Base-by-base conservation (phyloP, 2,329 filamentous ascomycete genomes). In the Myriosclerotinia duriaeana region DNA sequence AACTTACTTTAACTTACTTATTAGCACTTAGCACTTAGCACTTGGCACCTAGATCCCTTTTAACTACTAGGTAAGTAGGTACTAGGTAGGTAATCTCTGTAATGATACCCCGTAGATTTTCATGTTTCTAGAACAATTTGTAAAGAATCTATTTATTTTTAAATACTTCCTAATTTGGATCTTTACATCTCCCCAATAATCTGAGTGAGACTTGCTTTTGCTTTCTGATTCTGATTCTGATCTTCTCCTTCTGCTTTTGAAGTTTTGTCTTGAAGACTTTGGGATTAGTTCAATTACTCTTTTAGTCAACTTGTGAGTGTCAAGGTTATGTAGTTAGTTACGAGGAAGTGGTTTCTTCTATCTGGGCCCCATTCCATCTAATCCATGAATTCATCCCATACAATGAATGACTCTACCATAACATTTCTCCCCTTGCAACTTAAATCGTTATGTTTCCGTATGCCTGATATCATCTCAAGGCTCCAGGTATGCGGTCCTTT, bases 71-170 rank as follows among this genome's bases (percentile, higher is more conserved):
- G n/a, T n/a, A n/a, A n/a, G n/a, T n/a, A n/a, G n/a, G n/a, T n/a
- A n/a, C n/a, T n/a, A n/a, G 15, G 42, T 12, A 44, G 42, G 38
- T n/a, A 26, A 38, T 58, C 12, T 42, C 15, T 42, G 40, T 15
- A 20, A 30, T 17, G n/a, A 20, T 64, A 56, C 61, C 52, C 53
- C 60, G 22, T 46, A 36, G 40, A 64, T 34, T 64, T 36, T 46
- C 61, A 64, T 58, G 62, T 64, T 64, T 58, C 62, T 58, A 64
- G 62, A 64, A 64, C 50, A 36, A 56, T 50, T 40, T 17, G 11
- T 22, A 50, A 30, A 64, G 40, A 56, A 58, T 56, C 53, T 58
- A 60, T 60, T 60, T 48, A 38, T 58, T 48, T 60, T 60, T 48
- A 38, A 60, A 60, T 60, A 15, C 20, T 60, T 64, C 42, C 62